phyloP scores from a whole-genome alignment of 768 basidiomycete genomes.

The Omphalotus guepiniiformis region DNA sequence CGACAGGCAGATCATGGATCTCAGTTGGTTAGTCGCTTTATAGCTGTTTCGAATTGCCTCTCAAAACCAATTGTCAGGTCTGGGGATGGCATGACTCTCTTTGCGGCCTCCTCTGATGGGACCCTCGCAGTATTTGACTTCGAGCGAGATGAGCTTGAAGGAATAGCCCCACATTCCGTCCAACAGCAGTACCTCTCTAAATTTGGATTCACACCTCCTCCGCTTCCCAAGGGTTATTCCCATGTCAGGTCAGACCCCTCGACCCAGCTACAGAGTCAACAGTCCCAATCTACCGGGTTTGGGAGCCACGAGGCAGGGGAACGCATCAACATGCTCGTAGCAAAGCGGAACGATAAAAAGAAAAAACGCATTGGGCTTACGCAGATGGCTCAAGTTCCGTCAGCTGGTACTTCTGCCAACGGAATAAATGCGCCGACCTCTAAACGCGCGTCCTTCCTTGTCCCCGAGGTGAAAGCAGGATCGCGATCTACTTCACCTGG shows the following conservation, averaged over 20 bases:
- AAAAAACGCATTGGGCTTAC: slow-evolving; percentile 53
- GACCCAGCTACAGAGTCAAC: slow-evolving; percentile 13
- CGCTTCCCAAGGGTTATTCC: slow-evolving; percentile 68
- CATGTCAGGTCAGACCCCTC: slow-evolving; percentile 33
- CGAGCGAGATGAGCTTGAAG: slow-evolving; percentile 73
- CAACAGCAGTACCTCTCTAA: slow-evolving; percentile 80
- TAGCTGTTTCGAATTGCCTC: slow-evolving; percentile 9
- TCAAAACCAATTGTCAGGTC: slow-evolving; percentile 53
- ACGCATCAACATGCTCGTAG: slow-evolving; percentile 67
- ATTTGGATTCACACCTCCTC: slow-evolving; percentile 69
- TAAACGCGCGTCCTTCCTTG: slow-evolving; percentile 32
- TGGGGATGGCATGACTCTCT: slow-evolving; percentile 85
- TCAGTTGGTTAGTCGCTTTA: slow-evolving; percentile 71
- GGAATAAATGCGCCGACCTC: slow-evolving; percentile 22
- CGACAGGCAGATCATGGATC: slow-evolving; percentile 90
- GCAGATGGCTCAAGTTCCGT: slow-evolving; percentile 14
- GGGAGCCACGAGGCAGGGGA: slow-evolving; percentile 43
- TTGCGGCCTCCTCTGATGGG: slow-evolving; percentile 94
- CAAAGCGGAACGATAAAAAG: slow-evolving; percentile 57
- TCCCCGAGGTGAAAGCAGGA: slow-evolving; percentile 17
- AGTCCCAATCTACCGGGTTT: slow-evolving; percentile 22
- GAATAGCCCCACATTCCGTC: slow-evolving; percentile 67
- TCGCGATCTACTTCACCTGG: slow-evolving; percentile 17
- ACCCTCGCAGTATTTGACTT: slow-evolving; percentile 89
- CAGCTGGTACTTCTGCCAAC: slow-evolving; percentile 19